Evolutionary conservation across 306 rosid species (phyloP).

Genomic region (Urtica urens): DNA sequence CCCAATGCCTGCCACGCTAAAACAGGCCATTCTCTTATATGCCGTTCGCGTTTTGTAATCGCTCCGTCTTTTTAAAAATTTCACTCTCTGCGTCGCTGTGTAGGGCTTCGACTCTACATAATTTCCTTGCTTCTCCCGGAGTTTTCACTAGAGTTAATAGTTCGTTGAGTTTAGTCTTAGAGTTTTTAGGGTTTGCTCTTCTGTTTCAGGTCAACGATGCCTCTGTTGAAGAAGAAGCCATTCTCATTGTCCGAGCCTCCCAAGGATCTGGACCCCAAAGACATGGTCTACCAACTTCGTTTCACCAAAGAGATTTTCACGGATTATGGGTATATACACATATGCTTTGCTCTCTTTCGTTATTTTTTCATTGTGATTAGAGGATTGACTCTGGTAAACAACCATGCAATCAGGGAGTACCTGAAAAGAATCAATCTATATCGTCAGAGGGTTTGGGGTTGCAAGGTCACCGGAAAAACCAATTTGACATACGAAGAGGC

Average conservation of each 20-base stretch:
- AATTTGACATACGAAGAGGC: slow-evolving; percentile 94
- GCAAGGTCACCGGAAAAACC: slow-evolving; percentile 73
- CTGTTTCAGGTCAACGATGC: slow-evolving; percentile 61
- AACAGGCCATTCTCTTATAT: too few relatives aligned
- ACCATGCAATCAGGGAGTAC: slow-evolving; percentile 45
- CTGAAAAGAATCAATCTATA: slow-evolving; percentile 57
- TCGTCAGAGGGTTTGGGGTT: slow-evolving; percentile 80
- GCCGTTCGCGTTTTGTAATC: too few relatives aligned
- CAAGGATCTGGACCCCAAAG: slow-evolving; percentile 55
- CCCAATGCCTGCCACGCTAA: too few relatives aligned
- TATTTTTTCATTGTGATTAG: not conserved
- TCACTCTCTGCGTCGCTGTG: too few relatives aligned
- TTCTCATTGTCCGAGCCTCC: slow-evolving; percentile 58
- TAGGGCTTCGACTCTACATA: too few relatives aligned
- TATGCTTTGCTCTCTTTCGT: slow-evolving; percentile 1
- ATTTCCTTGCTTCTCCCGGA: too few relatives aligned
- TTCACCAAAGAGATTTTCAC: slow-evolving; percentile 73
- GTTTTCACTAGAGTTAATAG: too few relatives aligned
- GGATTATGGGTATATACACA: slow-evolving; percentile 90
- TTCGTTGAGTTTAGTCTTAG: too few relatives aligned
- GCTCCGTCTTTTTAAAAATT: too few relatives aligned
- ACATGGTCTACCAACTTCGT: slow-evolving; percentile 69
- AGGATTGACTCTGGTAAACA: not conserved
- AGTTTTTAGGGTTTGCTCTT: too few relatives aligned
- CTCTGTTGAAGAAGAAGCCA: slow-evolving; percentile 64